Conservation (phyloP, 352 stramenopile genomes). For the Peronospora destructor region DNA sequence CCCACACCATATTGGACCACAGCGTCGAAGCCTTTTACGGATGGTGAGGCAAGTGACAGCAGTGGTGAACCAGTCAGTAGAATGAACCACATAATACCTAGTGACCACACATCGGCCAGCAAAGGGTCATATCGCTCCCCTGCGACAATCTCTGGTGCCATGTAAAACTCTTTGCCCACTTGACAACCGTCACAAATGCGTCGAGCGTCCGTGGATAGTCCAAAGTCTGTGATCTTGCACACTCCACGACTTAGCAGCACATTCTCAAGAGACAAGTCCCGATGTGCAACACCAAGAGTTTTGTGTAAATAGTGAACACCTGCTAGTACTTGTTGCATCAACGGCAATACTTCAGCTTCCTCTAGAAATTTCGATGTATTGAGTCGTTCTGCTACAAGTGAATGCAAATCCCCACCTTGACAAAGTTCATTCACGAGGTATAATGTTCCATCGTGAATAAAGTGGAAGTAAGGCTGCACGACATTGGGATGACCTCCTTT, state of each 20-base stretch:
- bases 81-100: conserved; percentile 63
- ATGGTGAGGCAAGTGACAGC: conserved; percentile 26
- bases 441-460: conserved; percentile 16
- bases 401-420: conserved; percentile 38
- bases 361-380: conserved; percentile 9
- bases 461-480: conserved; percentile 23
- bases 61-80: conserved; percentile 54
- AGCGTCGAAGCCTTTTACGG: conserved; percentile 26
- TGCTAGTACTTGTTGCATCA: conserved; percentile 36
- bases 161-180: conserved; percentile 63
- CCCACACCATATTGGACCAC: conserved; percentile 19
- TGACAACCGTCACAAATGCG: conserved; percentile 19
- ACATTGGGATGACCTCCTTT: conserved; percentile 29
- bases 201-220: conserved; percentile 25
- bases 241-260: conserved; percentile 27
- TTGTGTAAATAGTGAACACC: conserved; percentile 42
- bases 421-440: conserved; percentile 54
- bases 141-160: conserved; percentile 51
- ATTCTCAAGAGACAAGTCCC: conserved; percentile 56
- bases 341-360: conserved; percentile 23
- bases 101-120: conserved; percentile 55
- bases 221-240: conserved; percentile 60
- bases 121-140: conserved; percentile 35
- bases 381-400: conserved; percentile 13
- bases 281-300: conserved; percentile 32